Evolutionary conservation across 108 stramenopile genomes (phyloP).

Genomic region (Stephanodiscus triporus): DNA sequence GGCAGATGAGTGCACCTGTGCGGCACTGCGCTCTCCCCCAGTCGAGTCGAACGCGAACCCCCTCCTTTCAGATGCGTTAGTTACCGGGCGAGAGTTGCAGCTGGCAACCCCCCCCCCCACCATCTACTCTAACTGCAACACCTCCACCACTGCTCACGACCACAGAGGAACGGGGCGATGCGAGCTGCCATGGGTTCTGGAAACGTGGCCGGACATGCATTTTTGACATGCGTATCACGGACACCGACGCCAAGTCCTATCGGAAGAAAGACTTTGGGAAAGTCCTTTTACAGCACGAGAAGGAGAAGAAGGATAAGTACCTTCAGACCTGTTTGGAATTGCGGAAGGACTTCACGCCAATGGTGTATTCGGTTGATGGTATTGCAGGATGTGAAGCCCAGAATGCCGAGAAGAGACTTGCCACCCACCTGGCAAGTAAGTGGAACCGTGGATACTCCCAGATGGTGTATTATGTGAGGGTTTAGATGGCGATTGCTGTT

Average conservation of each 20-base stretch:
- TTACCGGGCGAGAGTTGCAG: not conserved
- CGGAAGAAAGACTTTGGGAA: slow-evolving; percentile 9
- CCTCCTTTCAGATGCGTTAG: not conserved
- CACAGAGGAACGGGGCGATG: slow-evolving; percentile 34
- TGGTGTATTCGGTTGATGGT: slow-evolving; percentile 48
- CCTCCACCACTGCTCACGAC: not conserved
- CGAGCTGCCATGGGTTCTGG: slow-evolving; percentile 40
- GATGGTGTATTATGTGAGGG: slow-evolving; percentile 26
- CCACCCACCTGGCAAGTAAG: slow-evolving; percentile 21
- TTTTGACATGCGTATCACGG: slow-evolving; percentile 48
- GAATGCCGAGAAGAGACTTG: slow-evolving; percentile 16
- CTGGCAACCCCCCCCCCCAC: too few relatives aligned
- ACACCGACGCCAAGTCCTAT: slow-evolving; percentile 34
- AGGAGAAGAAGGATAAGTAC: slow-evolving; percentile 44
- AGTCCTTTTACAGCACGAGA: slow-evolving; percentile 16
- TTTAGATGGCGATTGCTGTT: slow-evolving; percentile 21
- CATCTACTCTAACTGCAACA: slow-evolving; percentile 1
- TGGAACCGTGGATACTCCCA: slow-evolving; percentile 28
- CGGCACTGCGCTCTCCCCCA: not conserved
- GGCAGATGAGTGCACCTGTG: slow-evolving; percentile 27
- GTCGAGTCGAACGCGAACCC: slow-evolving; percentile 4
- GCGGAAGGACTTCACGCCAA: slow-evolving; percentile 36
- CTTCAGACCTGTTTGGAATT: slow-evolving; percentile 17
- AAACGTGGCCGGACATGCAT: slow-evolving; percentile 16
- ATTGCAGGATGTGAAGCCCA: slow-evolving; percentile 32